Conservation (phyloP, 2,329 filamentous ascomycete species). For the Trichoderma sp. region DNA sequence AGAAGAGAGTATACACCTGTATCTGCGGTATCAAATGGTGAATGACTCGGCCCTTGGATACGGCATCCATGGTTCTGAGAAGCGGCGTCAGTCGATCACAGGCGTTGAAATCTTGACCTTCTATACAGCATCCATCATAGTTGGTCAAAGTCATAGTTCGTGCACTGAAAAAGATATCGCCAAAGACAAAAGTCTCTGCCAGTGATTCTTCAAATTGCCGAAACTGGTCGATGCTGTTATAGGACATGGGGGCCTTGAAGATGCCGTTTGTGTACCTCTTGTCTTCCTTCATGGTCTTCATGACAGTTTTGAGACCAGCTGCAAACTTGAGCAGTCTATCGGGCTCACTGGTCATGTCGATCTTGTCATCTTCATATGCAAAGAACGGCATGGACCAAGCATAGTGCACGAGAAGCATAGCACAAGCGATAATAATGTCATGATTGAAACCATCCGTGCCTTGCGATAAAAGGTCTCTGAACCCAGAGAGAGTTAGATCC, state of each 20-base stretch:
- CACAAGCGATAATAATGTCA: conserved; percentile 10
- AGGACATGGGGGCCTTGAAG: conserved; percentile 5
- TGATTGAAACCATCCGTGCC: neutral
- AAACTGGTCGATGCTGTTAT: neutral
- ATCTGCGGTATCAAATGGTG: conserved; percentile 7
- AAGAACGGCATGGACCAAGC: conserved; percentile 18
- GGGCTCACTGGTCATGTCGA: neutral
- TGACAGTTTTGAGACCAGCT: conserved; percentile 10
- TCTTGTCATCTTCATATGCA: neutral
- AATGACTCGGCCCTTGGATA: neutral
- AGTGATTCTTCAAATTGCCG: neutral
- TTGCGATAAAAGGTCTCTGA: neutral
- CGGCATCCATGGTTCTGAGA: conserved; percentile 4
- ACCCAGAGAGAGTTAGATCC: conserved; percentile 15
- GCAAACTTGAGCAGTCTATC: conserved; percentile 16
- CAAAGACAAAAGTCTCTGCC: neutral
- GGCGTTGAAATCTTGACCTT: neutral
- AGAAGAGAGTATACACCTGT: conserved; percentile 7
- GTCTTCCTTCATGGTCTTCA: conserved; percentile 2
- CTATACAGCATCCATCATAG: neutral
- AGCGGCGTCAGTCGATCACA: conserved; percentile 13
- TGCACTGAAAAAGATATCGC: neutral
- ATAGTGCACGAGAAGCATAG: conserved; percentile 12
- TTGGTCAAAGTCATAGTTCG: neutral
- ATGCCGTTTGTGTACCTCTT: neutral